A percentile compares a stretch with the other conserved stretches of the same genome.
Conservation (phyloP, 768 basidiomycete genomes). For the Macrolepiota dolichaula region DNA sequence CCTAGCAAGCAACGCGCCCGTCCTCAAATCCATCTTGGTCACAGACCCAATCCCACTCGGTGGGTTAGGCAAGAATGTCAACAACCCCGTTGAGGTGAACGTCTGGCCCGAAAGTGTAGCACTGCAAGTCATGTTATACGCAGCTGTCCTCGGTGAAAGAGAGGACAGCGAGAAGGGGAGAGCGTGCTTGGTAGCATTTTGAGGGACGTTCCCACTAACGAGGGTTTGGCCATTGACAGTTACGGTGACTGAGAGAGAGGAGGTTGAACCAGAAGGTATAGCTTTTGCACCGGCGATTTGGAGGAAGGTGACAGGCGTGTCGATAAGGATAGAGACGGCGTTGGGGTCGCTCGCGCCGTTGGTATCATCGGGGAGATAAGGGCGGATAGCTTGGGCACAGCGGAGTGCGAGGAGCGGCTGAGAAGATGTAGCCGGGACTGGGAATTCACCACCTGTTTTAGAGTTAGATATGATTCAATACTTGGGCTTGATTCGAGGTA, state of each 20-base stretch:
- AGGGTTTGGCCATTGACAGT: constrained; percentile 42
- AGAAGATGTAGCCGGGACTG: constrained; percentile 7
- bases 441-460: constrained; percentile 31
- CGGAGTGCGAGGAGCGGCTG: constrained; percentile 52
- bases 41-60: constrained; percentile 47
- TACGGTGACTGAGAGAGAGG: constrained; percentile 39
- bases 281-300: constrained; percentile 45
- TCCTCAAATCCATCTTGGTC: constrained; percentile 62
- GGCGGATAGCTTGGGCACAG: constrained; percentile 55
- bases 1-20: constrained; percentile 51
- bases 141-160: constrained; percentile 37
- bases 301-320: constrained; percentile 46
- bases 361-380: constrained; percentile 56
- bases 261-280: constrained; percentile 19
- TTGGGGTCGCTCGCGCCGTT: constrained; percentile 17
- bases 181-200: constrained; percentile 49
- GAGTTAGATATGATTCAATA: neutral
- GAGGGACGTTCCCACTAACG: constrained; percentile 39
- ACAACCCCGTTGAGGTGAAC: constrained; percentile 38
- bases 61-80: constrained; percentile 50
- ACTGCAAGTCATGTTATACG: constrained; percentile 35
- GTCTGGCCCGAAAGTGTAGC: constrained; percentile 36
- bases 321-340: constrained; percentile 46
- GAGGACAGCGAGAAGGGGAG: constrained; percentile 46
- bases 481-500: neutral